A percentile compares a stretch with the other conserved stretches of the same genome.
These are phyloP conservation scores for Phytophthora agathidicida DNA, from an alignment of 352 stramenopile genomes.

Conservation along the genomic window DNA sequence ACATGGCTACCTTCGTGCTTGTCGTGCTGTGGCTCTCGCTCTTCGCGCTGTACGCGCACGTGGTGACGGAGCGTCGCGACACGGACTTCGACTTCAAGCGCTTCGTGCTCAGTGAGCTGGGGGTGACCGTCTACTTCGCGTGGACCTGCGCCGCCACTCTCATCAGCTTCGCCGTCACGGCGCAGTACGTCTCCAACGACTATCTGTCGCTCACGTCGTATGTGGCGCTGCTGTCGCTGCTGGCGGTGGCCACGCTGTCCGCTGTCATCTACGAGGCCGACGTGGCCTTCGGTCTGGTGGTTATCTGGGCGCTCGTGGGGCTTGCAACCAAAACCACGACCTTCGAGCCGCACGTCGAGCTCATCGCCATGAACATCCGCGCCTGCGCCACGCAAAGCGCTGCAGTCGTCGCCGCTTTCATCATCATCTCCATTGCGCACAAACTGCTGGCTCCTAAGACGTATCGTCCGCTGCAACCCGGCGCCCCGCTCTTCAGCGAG, in stretches of 20 bases:
- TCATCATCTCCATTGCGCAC: conserved; percentile 52
- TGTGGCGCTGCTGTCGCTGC: conserved; percentile 56
- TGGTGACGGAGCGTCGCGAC: conserved; percentile 49
- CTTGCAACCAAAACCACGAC: conserved; percentile 60
- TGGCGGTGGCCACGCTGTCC: conserved; percentile 60
- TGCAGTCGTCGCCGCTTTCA: conserved; percentile 62
- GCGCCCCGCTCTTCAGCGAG: conserved; percentile 47
- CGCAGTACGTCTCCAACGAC: conserved; percentile 50
- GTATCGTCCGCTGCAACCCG: conserved; percentile 33
- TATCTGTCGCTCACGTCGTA: conserved; percentile 67
- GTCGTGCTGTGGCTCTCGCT: conserved; percentile 69
- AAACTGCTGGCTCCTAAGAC: conserved; percentile 40
- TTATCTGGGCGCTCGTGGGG: conserved; percentile 66
- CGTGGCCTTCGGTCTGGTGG: conserved; percentile 63
- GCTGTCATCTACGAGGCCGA: conserved; percentile 64
- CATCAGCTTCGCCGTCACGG: conserved; percentile 70
- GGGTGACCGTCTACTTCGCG: conserved; percentile 72
- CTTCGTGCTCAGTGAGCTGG: conserved; percentile 66
- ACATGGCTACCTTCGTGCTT: conserved; percentile 58
- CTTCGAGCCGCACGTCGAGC: conserved; percentile 44
- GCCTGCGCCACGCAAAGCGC: conserved; percentile 64
- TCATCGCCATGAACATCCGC: conserved; percentile 67
- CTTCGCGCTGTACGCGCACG: conserved; percentile 59
- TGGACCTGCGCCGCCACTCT: conserved; percentile 75
- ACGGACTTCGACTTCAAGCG: conserved; percentile 50